Evolutionary conservation across 371 early-diverging fungal genomes (phyloP).

Genomic region (Mortierella sp.): DNA sequence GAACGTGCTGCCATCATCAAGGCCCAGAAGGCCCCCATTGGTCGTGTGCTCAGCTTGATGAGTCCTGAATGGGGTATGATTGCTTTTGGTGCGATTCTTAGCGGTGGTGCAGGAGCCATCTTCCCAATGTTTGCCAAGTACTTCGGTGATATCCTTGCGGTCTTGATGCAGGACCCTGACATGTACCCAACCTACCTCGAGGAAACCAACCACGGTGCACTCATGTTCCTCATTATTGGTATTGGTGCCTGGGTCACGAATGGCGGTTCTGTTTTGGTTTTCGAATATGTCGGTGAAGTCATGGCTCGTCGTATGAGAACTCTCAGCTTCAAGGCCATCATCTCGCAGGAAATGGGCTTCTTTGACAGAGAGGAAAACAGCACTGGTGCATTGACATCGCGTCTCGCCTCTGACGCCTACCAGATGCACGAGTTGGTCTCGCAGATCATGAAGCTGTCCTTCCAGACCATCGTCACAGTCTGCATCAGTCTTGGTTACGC

Average conservation of each 20-base stretch:
- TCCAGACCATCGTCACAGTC: conserved; percentile 65
- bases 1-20: conserved; percentile 56
- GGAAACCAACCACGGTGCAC: conserved; percentile 61
- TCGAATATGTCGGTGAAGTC: conserved; percentile 58
- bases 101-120: conserved; percentile 42
- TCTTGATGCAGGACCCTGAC: neutral
- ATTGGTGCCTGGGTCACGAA: conserved; percentile 62
- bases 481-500: conserved; percentile 56
- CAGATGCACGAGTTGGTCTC: conserved; percentile 75
- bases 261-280: conserved; percentile 56
- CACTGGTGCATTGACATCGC: conserved; percentile 85
- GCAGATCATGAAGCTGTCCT: conserved; percentile 69
- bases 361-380: conserved; percentile 87
- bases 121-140: conserved; percentile 64
- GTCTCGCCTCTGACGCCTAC: conserved; percentile 86
- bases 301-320: conserved; percentile 71
- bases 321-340: conserved; percentile 64
- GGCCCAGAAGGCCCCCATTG: conserved; percentile 60
- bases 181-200: conserved; percentile 4
- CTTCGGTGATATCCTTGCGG: conserved; percentile 40
- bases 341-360: conserved; percentile 87
- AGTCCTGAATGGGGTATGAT: conserved; percentile 62
- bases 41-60: conserved; percentile 60
- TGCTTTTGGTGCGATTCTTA: conserved; percentile 24
- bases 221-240: conserved; percentile 72